Percentiles rank a stretch among this genome's conserved stretches.
Evolutionary conservation across 106 monocot genomes (phyloP).

Genomic region (Vanilla planifolia): DNA sequence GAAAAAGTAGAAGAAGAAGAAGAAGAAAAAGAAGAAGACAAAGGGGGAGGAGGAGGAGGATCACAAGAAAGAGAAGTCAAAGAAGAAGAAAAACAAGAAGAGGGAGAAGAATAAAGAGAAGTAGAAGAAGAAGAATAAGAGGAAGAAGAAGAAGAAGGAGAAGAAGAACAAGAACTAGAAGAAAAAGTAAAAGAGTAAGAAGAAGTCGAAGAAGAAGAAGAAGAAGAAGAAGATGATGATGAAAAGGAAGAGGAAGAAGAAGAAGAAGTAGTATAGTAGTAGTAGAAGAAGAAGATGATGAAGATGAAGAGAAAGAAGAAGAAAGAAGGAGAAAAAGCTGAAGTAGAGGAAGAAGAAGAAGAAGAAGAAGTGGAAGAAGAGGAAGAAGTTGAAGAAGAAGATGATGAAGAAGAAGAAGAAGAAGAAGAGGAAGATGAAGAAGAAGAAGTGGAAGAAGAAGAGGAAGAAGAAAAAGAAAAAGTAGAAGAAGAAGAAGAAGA

Average conservation of each 20-base stretch:
- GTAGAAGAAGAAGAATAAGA: no score
- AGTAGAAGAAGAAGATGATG: no score
- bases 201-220: no score
- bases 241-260: background rate
- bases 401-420: no score
- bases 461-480: background rate
- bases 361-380: background rate
- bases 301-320: background rate
- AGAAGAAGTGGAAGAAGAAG: background rate
- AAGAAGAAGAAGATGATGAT: background rate
- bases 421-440: background rate
- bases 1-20: background rate
- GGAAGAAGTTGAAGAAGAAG: no score
- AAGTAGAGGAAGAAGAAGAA: no score
- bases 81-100: no score
- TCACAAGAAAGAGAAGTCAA: no score
- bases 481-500: background rate
- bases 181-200: background rate
- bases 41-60: no score
- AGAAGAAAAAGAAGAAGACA: background rate
- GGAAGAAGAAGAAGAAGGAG: background rate
- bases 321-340: no score
- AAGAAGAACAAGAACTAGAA: background rate
- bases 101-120: no score
- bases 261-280: no score